Evolutionary conservation across 495 filamentous ascomycete species (phyloP).

Genomic region (Daldinia caldariorum): DNA sequence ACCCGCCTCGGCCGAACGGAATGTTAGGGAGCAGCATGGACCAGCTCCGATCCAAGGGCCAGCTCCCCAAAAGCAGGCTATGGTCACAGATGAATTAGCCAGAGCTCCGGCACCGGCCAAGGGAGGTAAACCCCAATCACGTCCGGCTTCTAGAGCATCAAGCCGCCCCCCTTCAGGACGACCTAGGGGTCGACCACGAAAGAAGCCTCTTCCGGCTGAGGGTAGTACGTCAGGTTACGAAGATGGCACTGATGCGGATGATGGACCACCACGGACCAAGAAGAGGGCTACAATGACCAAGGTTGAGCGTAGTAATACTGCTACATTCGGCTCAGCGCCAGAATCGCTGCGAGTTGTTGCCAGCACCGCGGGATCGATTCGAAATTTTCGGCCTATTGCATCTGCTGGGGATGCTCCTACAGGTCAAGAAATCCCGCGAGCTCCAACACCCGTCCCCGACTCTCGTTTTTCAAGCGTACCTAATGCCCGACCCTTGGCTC

Average conservation of each 20-base stretch:
- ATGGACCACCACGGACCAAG: slow-evolving; percentile 59
- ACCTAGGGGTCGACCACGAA: slow-evolving; percentile 59
- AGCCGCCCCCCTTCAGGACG: slow-evolving; percentile 55
- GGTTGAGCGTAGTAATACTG: slow-evolving; percentile 72
- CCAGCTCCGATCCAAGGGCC: slow-evolving; percentile 17
- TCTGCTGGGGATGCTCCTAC: slow-evolving; percentile 60
- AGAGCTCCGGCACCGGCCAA: slow-evolving; percentile 31
- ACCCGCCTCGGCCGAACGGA: slow-evolving; percentile 37
- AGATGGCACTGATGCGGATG: slow-evolving; percentile 73
- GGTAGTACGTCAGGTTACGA: slow-evolving; percentile 74
- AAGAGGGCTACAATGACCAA: slow-evolving; percentile 79
- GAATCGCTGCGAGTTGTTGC: slow-evolving; percentile 88
- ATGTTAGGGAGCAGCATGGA: slow-evolving; percentile 20
- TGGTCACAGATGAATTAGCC: slow-evolving; percentile 19
- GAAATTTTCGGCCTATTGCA: slow-evolving; percentile 81
- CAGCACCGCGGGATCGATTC: slow-evolving; percentile 85
- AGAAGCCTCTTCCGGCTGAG: slow-evolving; percentile 53
- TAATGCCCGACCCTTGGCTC: slow-evolving; percentile 32
- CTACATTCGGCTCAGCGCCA: slow-evolving; percentile 73
- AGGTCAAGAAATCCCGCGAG: slow-evolving; percentile 78
- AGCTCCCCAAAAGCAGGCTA: slow-evolving; percentile 26
- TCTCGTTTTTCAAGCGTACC: slow-evolving; percentile 40
- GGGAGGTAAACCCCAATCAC: slow-evolving; percentile 46
- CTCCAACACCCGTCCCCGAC: slow-evolving; percentile 81
- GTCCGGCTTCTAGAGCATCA: slow-evolving; percentile 56